Conservation (phyloP, 2,329 filamentous ascomycete genomes). For the Penicillium sp. region DNA sequence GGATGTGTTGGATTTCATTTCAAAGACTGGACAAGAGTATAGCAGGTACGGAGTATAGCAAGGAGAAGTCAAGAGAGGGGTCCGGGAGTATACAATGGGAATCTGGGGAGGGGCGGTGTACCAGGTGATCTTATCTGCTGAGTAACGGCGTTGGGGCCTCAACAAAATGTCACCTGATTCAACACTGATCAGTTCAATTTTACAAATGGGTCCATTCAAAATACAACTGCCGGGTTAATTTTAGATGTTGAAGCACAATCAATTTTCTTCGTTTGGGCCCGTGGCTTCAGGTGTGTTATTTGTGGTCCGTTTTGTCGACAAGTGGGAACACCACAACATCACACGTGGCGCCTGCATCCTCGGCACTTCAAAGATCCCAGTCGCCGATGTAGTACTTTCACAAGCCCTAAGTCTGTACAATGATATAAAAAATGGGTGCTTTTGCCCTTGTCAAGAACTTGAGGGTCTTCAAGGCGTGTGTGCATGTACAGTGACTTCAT, state of each 20-base stretch:
- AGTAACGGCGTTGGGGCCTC: conserved; percentile 13
- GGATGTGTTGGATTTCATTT: conserved; percentile 18
- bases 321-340: not conserved
- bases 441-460: not conserved
- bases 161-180: conserved; percentile 14
- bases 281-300: not conserved
- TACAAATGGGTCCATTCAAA: too few species aligned
- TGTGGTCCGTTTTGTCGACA: not conserved
- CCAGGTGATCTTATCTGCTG: conserved; percentile 3
- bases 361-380: not conserved
- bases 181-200: not conserved
- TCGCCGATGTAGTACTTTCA: not conserved
- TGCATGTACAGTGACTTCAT: not conserved
- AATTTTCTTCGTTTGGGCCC: not conserved
- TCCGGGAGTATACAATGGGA: not conserved
- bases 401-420: not conserved
- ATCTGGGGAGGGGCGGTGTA: conserved; percentile 3
- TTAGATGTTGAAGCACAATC: not conserved
- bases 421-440: not conserved
- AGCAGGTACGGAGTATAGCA: too few species aligned
- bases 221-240: too few species aligned
- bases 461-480: too few species aligned
- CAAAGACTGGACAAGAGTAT: not conserved
- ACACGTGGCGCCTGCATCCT: conserved; percentile 4
- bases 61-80: not conserved